Evolutionary conservation across 192 early-diverging fungal species (phyloP), one percentile per base, ranked within the genome.

Genomic region (Linnemannia zychae): DNA sequence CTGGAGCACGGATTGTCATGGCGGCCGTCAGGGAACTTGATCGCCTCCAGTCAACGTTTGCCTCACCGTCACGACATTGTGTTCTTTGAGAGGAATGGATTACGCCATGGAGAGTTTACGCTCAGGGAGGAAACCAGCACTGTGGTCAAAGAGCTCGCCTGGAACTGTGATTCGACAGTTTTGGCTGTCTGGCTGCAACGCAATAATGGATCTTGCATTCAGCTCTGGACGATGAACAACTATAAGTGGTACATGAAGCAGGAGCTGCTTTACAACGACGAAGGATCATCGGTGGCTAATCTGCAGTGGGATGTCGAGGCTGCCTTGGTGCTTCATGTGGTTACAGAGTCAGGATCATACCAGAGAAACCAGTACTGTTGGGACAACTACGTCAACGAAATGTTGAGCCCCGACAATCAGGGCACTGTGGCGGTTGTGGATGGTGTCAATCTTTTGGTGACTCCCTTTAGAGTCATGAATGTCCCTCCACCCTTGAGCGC

Each of bases 171-270:
- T 79, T 98, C 97, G n/a, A 90, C 96, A 28, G 87, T 97, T 3
- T 80, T 99, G 74, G 96, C 96, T 9, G 90, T 97, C 7, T 92
- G 91, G 89, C 81, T 95, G 36, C 74, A 90, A 60, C 67, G 87
- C 44, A 44, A 28, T 34, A 66, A 22, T 16, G 72, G 71, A 18
- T 80, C 81, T 0, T 82, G 82, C 77, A 92, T 99, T 67, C 96
- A 99, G 84, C 89, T 99, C 67, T 99, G 97, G 97, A 89, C 95
- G 1, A 95, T 94, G 84, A 93, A 92, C 71, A 99, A 99, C 92
- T 99, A 99, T 88, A 92, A 98, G 84, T 99, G 96, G 95, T 98
- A 99, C 79, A 74, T 99, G 71, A 97, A 97, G 87, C 97, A 98
- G 88, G 94, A 98, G 71, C 89, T 98, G 22, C 81, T 89, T 0